A percentile compares a stretch with the other conserved stretches of the same genome.
These are phyloP conservation scores for Eustoma russellianum DNA, from an alignment of 257 asterid genomes.

Conservation along the genomic window DNA sequence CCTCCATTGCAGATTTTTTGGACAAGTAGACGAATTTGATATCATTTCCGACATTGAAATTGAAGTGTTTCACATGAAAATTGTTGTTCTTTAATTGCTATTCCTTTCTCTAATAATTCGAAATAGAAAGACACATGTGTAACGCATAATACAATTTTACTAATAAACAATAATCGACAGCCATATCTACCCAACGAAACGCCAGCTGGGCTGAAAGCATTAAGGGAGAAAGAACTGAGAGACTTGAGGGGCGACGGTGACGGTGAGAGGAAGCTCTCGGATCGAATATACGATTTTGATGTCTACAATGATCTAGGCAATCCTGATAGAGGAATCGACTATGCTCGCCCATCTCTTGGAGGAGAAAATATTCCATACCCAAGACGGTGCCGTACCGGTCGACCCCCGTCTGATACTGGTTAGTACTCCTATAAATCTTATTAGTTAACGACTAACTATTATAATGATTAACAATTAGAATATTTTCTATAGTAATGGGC, in stretches of 20 bases:
- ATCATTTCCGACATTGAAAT: no score
- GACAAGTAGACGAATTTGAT: no score
- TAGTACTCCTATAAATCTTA: constrained; percentile 6
- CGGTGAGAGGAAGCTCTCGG: constrained; percentile 66
- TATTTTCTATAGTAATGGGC: background rate
- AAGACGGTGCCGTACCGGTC: constrained; percentile 89
- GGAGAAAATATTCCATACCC: constrained; percentile 70
- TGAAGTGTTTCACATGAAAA: no score
- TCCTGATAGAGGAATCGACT: constrained; percentile 81
- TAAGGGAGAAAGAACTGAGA: constrained; percentile 74
- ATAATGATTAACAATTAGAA: background rate
- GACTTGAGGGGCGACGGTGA: constrained; percentile 75
- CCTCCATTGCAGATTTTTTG: no score
- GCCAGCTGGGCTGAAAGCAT: constrained; percentile 67
- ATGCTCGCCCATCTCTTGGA: constrained; percentile 70
- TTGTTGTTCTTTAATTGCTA: no score
- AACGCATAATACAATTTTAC: no score
- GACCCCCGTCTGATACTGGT: constrained; percentile 71
- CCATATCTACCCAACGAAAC: constrained; percentile 86
- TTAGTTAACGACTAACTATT: background rate
- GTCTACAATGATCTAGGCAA: constrained; percentile 88
- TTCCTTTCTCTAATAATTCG: no score
- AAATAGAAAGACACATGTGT: background rate
- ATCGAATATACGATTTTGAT: constrained; percentile 75
- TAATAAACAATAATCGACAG: constrained; percentile 24